Evolutionary conservation across 495 filamentous ascomycete genomes (phyloP).

Genomic region (Symbiotaphrina buchneri): DNA sequence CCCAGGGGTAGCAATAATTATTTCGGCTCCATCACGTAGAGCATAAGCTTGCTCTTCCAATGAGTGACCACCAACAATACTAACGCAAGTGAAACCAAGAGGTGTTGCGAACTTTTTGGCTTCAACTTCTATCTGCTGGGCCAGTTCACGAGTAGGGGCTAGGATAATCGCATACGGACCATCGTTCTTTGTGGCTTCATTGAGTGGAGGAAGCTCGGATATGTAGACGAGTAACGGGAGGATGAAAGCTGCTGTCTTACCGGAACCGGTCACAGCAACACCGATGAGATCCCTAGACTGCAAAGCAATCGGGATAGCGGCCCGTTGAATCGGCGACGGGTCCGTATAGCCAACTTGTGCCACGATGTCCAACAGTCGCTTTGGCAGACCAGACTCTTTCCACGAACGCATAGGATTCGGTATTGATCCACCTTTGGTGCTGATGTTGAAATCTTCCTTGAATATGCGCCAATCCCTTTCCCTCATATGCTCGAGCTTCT

Average conservation of each 20-base stretch:
- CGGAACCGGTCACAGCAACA: constrained; percentile 95
- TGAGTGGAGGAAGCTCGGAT: constrained; percentile 64
- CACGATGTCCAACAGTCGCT: constrained; percentile 62
- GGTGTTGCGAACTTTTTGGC: constrained; percentile 83
- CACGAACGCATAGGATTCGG: constrained; percentile 95
- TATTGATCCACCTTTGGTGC: constrained; percentile 73
- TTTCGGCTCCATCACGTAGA: constrained; percentile 87
- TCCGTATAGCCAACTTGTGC: constrained; percentile 79
- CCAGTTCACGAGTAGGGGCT: constrained; percentile 93
- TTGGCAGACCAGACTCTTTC: constrained; percentile 67
- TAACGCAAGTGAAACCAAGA: constrained; percentile 86
- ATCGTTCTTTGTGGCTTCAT: constrained; percentile 80
- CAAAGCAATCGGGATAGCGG: constrained; percentile 85
- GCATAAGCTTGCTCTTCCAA: constrained; percentile 89
- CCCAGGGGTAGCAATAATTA: constrained; percentile 95
- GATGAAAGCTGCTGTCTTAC: constrained; percentile 93
- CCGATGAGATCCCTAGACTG: constrained; percentile 89
- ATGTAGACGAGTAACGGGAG: constrained; percentile 95
- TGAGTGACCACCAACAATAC: constrained; percentile 90
- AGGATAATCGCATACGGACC: constrained; percentile 93
- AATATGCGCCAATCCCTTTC: constrained; percentile 99
- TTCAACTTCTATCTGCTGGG: constrained; percentile 92
- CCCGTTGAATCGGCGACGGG: constrained; percentile 79
- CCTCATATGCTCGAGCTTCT: constrained; percentile 86
- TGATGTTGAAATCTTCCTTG: constrained; percentile 98